These are phyloP conservation scores for Talaromyces adpressus DNA, from an alignment of 495 filamentous ascomycete genomes.

Conservation along the genomic window DNA sequence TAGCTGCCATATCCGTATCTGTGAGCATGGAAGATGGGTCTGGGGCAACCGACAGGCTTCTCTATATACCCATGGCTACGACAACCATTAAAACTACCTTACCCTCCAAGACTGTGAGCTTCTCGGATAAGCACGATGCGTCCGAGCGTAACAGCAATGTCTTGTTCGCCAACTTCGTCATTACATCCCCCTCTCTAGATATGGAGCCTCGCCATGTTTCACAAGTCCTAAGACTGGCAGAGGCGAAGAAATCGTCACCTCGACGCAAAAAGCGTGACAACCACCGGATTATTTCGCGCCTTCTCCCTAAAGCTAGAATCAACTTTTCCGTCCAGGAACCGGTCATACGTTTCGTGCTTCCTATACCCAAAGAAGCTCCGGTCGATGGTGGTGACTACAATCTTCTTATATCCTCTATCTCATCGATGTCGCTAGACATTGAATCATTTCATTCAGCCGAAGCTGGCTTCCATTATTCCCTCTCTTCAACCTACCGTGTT, in stretches of 20 bases:
- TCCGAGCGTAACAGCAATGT: conserved; percentile 94
- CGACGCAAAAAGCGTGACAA: conserved; percentile 37
- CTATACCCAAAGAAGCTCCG: conserved; percentile 57
- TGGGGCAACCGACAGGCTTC: conserved; percentile 74
- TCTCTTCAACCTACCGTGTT: conserved; percentile 74
- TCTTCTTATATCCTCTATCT: conserved; percentile 87
- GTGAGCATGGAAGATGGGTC: conserved; percentile 84
- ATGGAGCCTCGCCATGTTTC: conserved; percentile 92
- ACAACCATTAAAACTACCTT: conserved; percentile 92
- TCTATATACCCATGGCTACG: conserved; percentile 97
- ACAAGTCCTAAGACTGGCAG: conserved; percentile 68
- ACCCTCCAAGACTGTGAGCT: conserved; percentile 87
- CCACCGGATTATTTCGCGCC: conserved; percentile 75
- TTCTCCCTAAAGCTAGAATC: conserved; percentile 89
- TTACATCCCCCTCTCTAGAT: conserved; percentile 93
- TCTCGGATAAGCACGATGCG: conserved; percentile 63
- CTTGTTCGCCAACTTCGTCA: conserved; percentile 88
- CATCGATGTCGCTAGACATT: conserved; percentile 82
- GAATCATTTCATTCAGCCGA: conserved; percentile 90
- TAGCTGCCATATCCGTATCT: conserved; percentile 86
- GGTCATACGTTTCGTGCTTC: conserved; percentile 81
- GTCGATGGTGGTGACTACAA: conserved; percentile 65
- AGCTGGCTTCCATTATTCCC: conserved; percentile 77
- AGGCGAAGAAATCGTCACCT: conserved; percentile 44
- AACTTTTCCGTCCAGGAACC: conserved; percentile 96